Conservation (phyloP, 805 yeast genomes). For the Candida andamanensis region DNA sequence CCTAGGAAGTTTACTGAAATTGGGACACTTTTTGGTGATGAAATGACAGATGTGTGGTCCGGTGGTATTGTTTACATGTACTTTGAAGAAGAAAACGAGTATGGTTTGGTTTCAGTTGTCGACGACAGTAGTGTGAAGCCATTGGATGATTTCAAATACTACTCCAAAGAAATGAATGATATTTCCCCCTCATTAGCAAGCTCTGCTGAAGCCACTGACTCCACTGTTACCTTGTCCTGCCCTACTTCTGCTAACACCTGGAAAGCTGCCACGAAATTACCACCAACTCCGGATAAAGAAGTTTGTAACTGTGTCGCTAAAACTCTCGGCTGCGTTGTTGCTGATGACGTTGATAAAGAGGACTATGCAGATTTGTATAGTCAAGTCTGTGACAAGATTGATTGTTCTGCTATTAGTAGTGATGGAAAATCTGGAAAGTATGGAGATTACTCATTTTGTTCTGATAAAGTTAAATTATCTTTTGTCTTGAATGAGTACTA, state of each 20-base stretch:
- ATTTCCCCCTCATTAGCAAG: constrained; percentile 34
- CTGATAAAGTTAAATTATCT: constrained; percentile 58
- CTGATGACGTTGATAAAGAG: constrained; percentile 44
- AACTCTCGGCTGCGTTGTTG: constrained; percentile 57
- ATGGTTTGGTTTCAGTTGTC: constrained; percentile 66
- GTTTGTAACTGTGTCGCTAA: constrained; percentile 60
- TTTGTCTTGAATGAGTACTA: constrained; percentile 64
- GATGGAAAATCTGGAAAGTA: constrained; percentile 64
- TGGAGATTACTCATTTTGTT: constrained; percentile 73
- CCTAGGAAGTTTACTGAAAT: constrained; percentile 82
- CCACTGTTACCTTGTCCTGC: constrained; percentile 61
- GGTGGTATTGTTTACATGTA: constrained; percentile 94
- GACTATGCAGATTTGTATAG: constrained; percentile 60
- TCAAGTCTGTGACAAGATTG: constrained; percentile 48
- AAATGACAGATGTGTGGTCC: constrained; percentile 89
- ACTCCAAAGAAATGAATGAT: constrained; percentile 28
- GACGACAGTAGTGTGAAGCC: constrained; percentile 53
- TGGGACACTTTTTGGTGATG: constrained; percentile 53
- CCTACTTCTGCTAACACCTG: constrained; percentile 54
- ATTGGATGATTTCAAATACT: constrained; percentile 51
- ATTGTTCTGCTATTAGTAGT: constrained; percentile 57
- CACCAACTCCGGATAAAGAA: constrained; percentile 70
- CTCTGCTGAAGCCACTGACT: constrained; percentile 28
- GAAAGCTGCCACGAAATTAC: constrained; percentile 63
- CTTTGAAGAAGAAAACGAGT: constrained; percentile 76